Evolutionary conservation across 1,284 basidiomycete species (phyloP).

Genomic region (Bondarzewia mesenterica): DNA sequence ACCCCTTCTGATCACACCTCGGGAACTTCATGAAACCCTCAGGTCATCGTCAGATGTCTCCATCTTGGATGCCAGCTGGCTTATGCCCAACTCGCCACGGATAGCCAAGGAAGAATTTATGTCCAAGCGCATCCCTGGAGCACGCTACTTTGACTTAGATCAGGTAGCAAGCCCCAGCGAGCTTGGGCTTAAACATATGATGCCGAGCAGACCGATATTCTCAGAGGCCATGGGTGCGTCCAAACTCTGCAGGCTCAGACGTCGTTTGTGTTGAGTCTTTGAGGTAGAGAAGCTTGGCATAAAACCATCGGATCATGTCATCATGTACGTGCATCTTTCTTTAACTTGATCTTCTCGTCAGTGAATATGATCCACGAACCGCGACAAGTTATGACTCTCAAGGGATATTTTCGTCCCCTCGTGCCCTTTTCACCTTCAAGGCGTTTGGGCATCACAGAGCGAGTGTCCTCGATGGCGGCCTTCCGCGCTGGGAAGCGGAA

Average conservation of each 20-base stretch:
- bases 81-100: conserved; percentile 78
- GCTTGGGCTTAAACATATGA: conserved; percentile 88
- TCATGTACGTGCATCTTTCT: conserved; percentile 44
- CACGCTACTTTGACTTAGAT: conserved; percentile 82
- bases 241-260: not conserved
- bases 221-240: conserved; percentile 70
- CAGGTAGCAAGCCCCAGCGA: conserved; percentile 61
- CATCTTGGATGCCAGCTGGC: conserved; percentile 77
- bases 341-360: not conserved
- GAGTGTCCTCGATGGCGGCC: conserved; percentile 83
- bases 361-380: not conserved
- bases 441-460: conserved; percentile 81
- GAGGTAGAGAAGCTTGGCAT: conserved; percentile 68
- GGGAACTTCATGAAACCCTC: conserved; percentile 30
- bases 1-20: conserved; percentile 47
- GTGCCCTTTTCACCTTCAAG: conserved; percentile 89
- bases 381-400: conserved; percentile 72
- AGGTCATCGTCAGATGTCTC: conserved; percentile 23
- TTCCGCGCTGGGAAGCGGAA: conserved; percentile 78
- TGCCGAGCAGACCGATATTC: conserved; percentile 73
- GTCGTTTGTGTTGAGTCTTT: conserved; percentile 2
- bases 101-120: conserved; percentile 58
- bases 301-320: conserved; percentile 67
- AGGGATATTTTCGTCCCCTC: conserved; percentile 85
- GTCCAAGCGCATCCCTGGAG: conserved; percentile 63